Conservation (phyloP, 208 protist species). For the Tritrichomonas musculus region DNA sequence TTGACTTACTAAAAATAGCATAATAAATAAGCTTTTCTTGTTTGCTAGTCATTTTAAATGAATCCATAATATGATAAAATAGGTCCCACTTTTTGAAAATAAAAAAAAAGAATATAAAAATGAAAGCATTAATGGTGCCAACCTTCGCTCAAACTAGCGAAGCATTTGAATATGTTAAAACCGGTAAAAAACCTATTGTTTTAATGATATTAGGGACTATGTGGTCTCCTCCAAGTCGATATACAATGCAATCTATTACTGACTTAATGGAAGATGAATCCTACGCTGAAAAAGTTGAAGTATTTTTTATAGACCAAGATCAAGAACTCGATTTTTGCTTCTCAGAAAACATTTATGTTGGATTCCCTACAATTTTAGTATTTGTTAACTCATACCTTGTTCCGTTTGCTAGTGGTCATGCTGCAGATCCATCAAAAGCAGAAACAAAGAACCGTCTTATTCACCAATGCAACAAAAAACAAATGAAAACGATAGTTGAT, state of each 20-base stretch:
- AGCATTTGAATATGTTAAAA: too few relatives aligned
- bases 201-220: neutral
- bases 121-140: too few relatives aligned
- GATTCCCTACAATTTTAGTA: neutral
- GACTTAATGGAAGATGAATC: neutral
- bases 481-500: neutral
- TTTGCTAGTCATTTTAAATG: too few relatives aligned
- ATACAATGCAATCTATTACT: neutral
- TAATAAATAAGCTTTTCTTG: too few relatives aligned
- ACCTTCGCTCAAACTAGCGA: too few relatives aligned
- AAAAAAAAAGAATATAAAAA: too few relatives aligned
- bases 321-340: neutral
- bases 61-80: too few relatives aligned
- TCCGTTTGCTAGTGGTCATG: neutral
- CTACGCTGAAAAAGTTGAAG: neutral
- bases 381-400: neutral
- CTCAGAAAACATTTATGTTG: neutral
- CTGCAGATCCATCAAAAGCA: neutral
- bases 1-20: too few relatives aligned
- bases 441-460: neutral
- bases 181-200: neutral
- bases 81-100: too few relatives aligned
- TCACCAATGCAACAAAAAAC: neutral
- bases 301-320: slow-evolving; percentile 6
- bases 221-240: neutral